Percentiles rank a stretch among this genome's conserved stretches.
Evolutionary conservation across 1,139 yeast species (phyloP).

Genomic region (Pneumocystis canis): DNA sequence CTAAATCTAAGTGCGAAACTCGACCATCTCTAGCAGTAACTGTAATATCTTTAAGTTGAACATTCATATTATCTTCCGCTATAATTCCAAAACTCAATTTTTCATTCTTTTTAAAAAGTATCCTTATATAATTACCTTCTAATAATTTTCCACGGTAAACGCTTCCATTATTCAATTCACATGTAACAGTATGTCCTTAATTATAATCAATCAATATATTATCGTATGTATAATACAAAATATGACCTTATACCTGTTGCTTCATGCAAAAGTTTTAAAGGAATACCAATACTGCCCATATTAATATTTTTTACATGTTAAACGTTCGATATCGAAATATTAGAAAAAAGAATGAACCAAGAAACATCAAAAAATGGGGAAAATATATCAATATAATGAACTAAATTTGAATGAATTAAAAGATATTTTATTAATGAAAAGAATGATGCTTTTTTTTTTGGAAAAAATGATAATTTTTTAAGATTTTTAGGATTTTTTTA

Average conservation of each 20-base stretch:
- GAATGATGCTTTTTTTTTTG: neutral
- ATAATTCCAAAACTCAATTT: neutral
- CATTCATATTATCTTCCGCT: constrained; percentile 82
- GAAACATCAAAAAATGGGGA: neutral
- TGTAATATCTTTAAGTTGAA: constrained; percentile 69
- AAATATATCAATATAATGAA: no score
- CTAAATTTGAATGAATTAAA: no score
- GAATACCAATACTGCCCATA: constrained; percentile 45
- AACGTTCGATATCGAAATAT: neutral
- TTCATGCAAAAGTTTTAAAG: constrained; percentile 74
- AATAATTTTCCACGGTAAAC: constrained; percentile 73
- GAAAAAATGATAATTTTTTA: neutral
- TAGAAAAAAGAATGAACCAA: neutral
- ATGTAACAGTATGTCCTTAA: constrained; percentile 70
- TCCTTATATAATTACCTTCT: constrained; percentile 40
- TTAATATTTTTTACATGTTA: neutral
- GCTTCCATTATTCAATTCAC: constrained; percentile 77
- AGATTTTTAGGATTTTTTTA: neutral
- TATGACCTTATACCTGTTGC: constrained; percentile 38
- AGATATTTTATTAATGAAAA: neutral
- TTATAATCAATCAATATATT: neutral
- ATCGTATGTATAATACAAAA: no score
- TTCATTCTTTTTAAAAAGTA: neutral
- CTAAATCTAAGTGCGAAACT: constrained; percentile 66
- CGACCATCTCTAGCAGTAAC: constrained; percentile 65